These are phyloP conservation scores for Adansonia rubrostipa DNA, from an alignment of 441 rosid species.

Conservation along the genomic window DNA sequence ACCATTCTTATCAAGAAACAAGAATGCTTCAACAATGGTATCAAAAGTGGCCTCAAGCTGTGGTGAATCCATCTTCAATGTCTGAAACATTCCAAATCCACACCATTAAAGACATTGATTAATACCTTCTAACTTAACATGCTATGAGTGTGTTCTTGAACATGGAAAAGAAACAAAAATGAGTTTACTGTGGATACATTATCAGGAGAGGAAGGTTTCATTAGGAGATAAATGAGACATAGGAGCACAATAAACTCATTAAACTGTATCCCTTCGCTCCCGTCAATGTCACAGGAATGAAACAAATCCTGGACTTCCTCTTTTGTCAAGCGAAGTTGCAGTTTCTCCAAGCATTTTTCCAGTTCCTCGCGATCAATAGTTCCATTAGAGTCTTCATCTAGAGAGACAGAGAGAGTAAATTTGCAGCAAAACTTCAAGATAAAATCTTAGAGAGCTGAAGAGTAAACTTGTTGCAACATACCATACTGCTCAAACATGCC, in stretches of 20 bases:
- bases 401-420: slow-evolving; percentile 31
- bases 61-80: slow-evolving; percentile 43
- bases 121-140: background rate
- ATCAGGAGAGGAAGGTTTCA: slow-evolving; percentile 45
- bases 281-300: slow-evolving; percentile 75
- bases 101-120: slow-evolving; percentile 28
- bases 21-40: slow-evolving; percentile 70
- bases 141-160: background rate
- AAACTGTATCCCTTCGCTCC: slow-evolving; percentile 75
- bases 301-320: slow-evolving; percentile 73
- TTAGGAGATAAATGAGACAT: slow-evolving; percentile 71
- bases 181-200: slow-evolving; percentile 34
- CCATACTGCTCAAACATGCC: slow-evolving; percentile 65
- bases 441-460: slow-evolving; percentile 16
- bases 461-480: slow-evolving; percentile 36
- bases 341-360: slow-evolving; percentile 60
- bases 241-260: slow-evolving; percentile 79
- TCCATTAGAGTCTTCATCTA: slow-evolving; percentile 71
- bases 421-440: background rate
- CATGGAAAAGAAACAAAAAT: slow-evolving; percentile 13
- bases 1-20: slow-evolving; percentile 78
- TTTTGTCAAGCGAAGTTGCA: slow-evolving; percentile 54
- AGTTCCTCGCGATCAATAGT: slow-evolving; percentile 67
- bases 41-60: slow-evolving; percentile 70
- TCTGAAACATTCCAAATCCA: slow-evolving; percentile 38